Evolutionary conservation across 2,329 filamentous ascomycete species (phyloP).

Genomic region (Lachnellula cervina): DNA sequence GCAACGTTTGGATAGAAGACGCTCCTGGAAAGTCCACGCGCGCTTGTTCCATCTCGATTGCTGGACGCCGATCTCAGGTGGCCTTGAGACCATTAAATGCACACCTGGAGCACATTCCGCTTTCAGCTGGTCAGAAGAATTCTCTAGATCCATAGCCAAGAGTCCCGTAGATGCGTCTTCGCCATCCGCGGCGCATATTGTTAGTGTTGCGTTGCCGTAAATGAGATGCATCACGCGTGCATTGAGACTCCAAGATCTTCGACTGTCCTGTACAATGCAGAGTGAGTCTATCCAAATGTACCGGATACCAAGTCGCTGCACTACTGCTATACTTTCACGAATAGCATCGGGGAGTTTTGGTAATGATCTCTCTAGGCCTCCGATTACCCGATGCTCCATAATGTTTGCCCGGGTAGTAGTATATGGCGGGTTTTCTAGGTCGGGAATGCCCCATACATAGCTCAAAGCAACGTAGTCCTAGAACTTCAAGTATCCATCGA

Average conservation of each 20-base stretch:
- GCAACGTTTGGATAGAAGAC: conserved; percentile 9
- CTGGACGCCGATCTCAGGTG: conserved; percentile 29
- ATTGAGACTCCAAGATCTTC: conserved; percentile 9
- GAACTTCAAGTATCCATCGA: too few relatives aligned
- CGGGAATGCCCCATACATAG: conserved; percentile 11
- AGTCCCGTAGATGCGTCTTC: conserved; percentile 10
- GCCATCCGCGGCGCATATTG: conserved; percentile 24
- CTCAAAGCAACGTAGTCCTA: conserved; percentile 9
- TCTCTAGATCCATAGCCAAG: conserved; percentile 3
- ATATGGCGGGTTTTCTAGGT: not conserved
- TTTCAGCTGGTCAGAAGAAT: conserved; percentile 13
- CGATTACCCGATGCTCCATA: conserved; percentile 1
- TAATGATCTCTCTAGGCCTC: conserved; percentile 1
- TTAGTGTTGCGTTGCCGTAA: conserved; percentile 22
- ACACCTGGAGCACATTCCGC: conserved; percentile 12
- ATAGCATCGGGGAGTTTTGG: conserved; percentile 16
- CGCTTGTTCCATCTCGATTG: conserved; percentile 13
- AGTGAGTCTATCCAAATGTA: too few relatives aligned
- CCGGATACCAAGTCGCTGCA: conserved; percentile 15
- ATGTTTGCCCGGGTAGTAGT: conserved; percentile 10
- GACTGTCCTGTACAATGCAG: conserved; percentile 24
- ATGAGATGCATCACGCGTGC: conserved; percentile 24
- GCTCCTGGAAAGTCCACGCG: conserved; percentile 20
- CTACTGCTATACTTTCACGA: conserved; percentile 23
- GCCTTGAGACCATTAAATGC: conserved; percentile 18